Evolutionary conservation across 805 yeast genomes (phyloP).

Genomic region (Yamadazyma scolyti): DNA sequence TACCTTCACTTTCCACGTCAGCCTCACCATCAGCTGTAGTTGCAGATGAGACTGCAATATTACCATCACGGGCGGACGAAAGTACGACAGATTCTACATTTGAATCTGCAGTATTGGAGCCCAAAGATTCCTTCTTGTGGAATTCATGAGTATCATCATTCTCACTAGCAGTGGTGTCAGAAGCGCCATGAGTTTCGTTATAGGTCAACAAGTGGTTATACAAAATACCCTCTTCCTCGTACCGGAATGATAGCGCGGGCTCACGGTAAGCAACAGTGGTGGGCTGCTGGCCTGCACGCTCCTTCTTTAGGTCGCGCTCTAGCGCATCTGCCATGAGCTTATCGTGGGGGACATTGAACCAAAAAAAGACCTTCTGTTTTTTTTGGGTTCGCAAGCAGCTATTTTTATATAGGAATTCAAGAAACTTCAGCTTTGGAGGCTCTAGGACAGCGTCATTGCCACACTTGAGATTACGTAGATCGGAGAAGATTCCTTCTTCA

Average conservation of each 20-base stretch:
- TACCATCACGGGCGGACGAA: no score
- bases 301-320: slow-evolving; percentile 87
- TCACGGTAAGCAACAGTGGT: slow-evolving; percentile 72
- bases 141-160: slow-evolving; percentile 10
- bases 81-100: no score
- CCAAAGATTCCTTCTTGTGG: slow-evolving; percentile 5
- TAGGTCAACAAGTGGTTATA: slow-evolving; percentile 56
- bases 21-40: slow-evolving; percentile 5
- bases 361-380: slow-evolving; percentile 93
- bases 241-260: slow-evolving; percentile 76
- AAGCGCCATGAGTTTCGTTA: no score
- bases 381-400: slow-evolving; percentile 90
- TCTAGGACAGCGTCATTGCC: slow-evolving; percentile 87
- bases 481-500: slow-evolving; percentile 95
- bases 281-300: slow-evolving; percentile 53
- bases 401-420: slow-evolving; percentile 80
- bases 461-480: slow-evolving; percentile 78
- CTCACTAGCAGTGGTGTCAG: slow-evolving; percentile 6
- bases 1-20: slow-evolving; percentile 7
- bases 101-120: no score
- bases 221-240: slow-evolving; percentile 49
- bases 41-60: no score
- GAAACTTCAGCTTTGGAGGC: slow-evolving; percentile 78
- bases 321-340: slow-evolving; percentile 88
- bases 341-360: slow-evolving; percentile 96